Evolutionary conservation across 495 filamentous ascomycete genomes (phyloP), one percentile per base, ranked within the genome.

Genomic region (Aspergillus wentii): DNA sequence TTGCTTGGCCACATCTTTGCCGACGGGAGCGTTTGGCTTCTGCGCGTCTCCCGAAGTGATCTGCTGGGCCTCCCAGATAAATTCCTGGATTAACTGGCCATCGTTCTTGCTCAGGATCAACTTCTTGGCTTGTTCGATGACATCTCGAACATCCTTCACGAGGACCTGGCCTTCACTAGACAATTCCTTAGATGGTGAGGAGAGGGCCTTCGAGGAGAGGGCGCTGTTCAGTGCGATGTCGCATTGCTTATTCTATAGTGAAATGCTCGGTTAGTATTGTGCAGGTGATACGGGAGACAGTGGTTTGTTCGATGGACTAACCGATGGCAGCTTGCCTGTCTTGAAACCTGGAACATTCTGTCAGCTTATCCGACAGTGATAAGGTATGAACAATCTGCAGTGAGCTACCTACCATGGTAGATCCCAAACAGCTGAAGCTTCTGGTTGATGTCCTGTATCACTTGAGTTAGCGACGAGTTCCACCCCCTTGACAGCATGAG

Each of bases 401-500:
- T 27, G 30, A 13, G 21, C 22, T 17, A 61, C 68, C 40, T 69
- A 85, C 83, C 82, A 50, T 78, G 78, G 60, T 80, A 76, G 59
- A 97, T 96, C 54, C 94, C 92, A 57, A 90, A 97, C 16, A 97
- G 64, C 62, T 95, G 92, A 30, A 98, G 80, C 71, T 98, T 98
- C 48, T 79, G 75, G 62, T 95, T 94, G 57, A 98, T 83, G 59
- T 97, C 78, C 60, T 70, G 36, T 13, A 14, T 0, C 8, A 31
- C 30, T 62, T 29, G 35, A 33, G 39, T 48, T 17, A 49, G 41
- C 26, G 13, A 36, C 20, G 23, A 8, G n/a, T n/a, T n/a, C n/a
- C n/a, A n/a, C n/a, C n/a, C n/a, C n/a, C n/a, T n/a, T n/a, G n/a
- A n/a, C n/a, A n/a, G n/a, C n/a, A n/a, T n/a, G n/a, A 43, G 11